Base-by-base conservation (phyloP, 495 filamentous ascomycete genomes). In the Penicillium desertorum region DNA sequence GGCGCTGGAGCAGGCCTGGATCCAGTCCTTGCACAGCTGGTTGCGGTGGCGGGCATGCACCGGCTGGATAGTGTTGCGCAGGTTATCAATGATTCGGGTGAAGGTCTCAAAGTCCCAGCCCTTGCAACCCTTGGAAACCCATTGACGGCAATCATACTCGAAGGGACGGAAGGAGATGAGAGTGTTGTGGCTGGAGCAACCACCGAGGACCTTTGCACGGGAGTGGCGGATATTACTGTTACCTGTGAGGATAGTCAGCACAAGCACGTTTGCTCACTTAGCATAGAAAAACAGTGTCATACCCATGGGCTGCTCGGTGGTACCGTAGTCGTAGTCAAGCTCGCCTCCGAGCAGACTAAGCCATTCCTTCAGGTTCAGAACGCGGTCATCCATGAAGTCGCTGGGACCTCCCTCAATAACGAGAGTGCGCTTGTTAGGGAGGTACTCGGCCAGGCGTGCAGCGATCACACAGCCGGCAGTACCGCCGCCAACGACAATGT, bases 401-500 rank as follows among this genome's bases (percentile, higher is more conserved):
- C 79, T 83, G 20, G 79, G 79, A 45, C 79, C 86, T 53, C 81
- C 86, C 65, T 89, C 86, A 57, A 89, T 83, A 57, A 88, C 70
- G 30, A 89, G 76, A 51, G 85, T 78, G 14, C 74, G 80, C 70
- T 85, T 86, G 68, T 87, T 76, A 23, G 86, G 85, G 37, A 88
- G 68, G 62, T 88, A 88, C 62, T 86, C 76, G 2, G 80, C 83
- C 75, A 89, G 76, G 20, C 86, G 81, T 22, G 84, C 81, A 45
- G 89, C 91, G 66, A 96, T 86, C 41, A 92, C 89, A 70, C 91
- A 89, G 54, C 91, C 91, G 7, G 91, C 91, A 30, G 91, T 95
- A 63, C 91, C 91, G 48, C 90, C 91, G 57, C 89, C 91, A 14
- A 95, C 83, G 63, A 96, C 87, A 56, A 96, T 78, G 69, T 91